A percentile compares a stretch with the other conserved stretches of the same genome.
Conservation (phyloP, 306 rosid species). For the Prunus persica region DNA sequence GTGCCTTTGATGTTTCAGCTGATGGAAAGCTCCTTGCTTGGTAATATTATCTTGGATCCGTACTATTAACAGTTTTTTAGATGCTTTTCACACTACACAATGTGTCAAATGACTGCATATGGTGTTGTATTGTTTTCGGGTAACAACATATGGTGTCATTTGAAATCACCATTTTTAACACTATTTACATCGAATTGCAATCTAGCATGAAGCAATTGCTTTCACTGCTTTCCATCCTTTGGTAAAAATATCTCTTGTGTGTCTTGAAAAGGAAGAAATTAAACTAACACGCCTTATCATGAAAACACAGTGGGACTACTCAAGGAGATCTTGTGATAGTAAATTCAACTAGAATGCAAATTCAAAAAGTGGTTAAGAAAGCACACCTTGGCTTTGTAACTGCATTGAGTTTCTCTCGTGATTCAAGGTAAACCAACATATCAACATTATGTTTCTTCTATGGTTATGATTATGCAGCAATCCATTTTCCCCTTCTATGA, state of each 20-base stretch:
- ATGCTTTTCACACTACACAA: background rate
- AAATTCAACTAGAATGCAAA: slow-evolving; percentile 59
- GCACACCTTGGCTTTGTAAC: slow-evolving; percentile 93
- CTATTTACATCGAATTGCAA: background rate
- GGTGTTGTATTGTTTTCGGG: background rate
- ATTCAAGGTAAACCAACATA: slow-evolving; percentile 66
- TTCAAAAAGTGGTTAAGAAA: slow-evolving; percentile 49
- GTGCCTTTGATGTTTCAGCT: slow-evolving; percentile 73
- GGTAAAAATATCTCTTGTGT: background rate
- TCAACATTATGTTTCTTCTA: slow-evolving; percentile 1
- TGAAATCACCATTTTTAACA: background rate
- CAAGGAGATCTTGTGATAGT: slow-evolving; percentile 67
- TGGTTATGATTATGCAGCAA: slow-evolving; percentile 8
- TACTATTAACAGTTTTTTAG: background rate
- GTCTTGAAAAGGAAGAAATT: background rate
- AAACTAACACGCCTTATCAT: slow-evolving; percentile 20
- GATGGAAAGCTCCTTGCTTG: slow-evolving; percentile 86
- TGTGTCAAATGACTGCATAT: background rate
- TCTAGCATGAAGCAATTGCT: background rate
- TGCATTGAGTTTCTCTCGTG: slow-evolving; percentile 72
- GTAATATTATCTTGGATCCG: slow-evolving; percentile 36
- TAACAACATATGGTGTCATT: background rate
- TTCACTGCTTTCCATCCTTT: background rate
- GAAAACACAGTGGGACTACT: slow-evolving; percentile 81
- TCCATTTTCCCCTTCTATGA: slow-evolving; percentile 6